Conservation (phyloP, 2,329 filamentous ascomycete species). For the Penicillium hesseltinei region DNA sequence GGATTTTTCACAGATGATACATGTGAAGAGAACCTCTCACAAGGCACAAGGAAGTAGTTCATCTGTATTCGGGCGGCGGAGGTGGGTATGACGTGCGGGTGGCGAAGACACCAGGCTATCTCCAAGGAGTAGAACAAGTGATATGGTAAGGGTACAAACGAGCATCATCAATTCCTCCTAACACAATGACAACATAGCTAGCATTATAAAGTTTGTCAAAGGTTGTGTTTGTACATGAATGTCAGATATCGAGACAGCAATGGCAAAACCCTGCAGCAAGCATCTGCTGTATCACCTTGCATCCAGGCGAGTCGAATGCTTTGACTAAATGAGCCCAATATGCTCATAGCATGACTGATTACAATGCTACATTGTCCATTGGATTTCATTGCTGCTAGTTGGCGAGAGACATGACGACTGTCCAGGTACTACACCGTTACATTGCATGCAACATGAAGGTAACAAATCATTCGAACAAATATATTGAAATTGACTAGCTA, state of each 20-base stretch:
- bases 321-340: no score
- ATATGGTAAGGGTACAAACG: background rate
- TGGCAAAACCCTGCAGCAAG: background rate
- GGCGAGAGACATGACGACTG: background rate
- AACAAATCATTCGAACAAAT: background rate
- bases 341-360: background rate
- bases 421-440: background rate
- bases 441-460: background rate
- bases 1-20: background rate
- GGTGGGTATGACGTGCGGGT: slow-evolving; percentile 5
- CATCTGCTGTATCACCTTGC: background rate
- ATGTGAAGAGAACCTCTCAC: background rate
- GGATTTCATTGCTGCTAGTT: background rate
- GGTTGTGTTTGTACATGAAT: background rate
- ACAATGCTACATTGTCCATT: background rate
- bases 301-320: background rate
- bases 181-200: background rate
- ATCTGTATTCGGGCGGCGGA: background rate
- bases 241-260: background rate
- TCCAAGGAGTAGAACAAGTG: background rate
- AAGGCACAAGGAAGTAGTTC: background rate
- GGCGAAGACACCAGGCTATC: slow-evolving; percentile 2
- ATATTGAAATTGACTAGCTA: slow-evolving; percentile 16
- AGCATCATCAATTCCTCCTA: background rate
- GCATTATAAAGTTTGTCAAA: background rate